A percentile compares a stretch with the other conserved stretches of the same genome.
Evolutionary conservation across 2,329 filamentous ascomycete genomes (phyloP).

Genomic region (Scedosporium boydii): DNA sequence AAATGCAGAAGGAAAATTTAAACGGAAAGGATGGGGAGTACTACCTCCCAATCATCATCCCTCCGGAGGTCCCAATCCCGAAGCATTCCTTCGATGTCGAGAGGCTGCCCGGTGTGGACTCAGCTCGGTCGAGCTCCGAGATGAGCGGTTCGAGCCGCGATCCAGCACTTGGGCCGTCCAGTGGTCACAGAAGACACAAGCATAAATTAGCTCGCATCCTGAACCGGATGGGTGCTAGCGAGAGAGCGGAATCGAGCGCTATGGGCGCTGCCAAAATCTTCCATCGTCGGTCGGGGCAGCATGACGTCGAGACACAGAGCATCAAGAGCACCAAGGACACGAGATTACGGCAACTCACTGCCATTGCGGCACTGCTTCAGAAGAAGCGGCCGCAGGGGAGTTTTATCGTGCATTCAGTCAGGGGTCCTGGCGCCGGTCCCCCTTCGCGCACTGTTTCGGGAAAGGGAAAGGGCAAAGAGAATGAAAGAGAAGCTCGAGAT

Average conservation of each 20-base stretch:
- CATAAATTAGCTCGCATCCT: neutral
- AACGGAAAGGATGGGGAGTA: conserved; percentile 22
- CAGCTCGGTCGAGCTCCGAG: neutral
- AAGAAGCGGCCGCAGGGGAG: conserved; percentile 2
- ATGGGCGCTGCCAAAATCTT: neutral
- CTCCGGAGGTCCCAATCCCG: conserved; percentile 3
- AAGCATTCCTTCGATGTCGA: neutral
- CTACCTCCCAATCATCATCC: conserved; percentile 24
- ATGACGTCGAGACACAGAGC: neutral
- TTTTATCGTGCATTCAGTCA: neutral
- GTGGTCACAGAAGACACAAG: neutral
- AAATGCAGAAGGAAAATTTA: conserved; percentile 15
- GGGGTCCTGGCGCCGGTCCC: conserved; percentile 2
- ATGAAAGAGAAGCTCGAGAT: neutral
- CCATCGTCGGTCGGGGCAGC: neutral
- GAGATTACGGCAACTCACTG: neutral
- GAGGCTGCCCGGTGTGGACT: neutral
- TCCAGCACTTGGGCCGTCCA: neutral
- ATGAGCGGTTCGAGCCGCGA: neutral
- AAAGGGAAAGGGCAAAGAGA: neutral
- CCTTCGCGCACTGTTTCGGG: neutral
- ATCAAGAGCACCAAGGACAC: neutral
- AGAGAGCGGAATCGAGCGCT: conserved; percentile 2
- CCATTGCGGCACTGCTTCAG: conserved; percentile 1
- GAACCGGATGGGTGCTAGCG: neutral